Percentiles rank a stretch among this genome's conserved stretches.
phyloP scores from a whole-genome alignment of 306 rosid genomes.

The Carpinus fangiana region DNA sequence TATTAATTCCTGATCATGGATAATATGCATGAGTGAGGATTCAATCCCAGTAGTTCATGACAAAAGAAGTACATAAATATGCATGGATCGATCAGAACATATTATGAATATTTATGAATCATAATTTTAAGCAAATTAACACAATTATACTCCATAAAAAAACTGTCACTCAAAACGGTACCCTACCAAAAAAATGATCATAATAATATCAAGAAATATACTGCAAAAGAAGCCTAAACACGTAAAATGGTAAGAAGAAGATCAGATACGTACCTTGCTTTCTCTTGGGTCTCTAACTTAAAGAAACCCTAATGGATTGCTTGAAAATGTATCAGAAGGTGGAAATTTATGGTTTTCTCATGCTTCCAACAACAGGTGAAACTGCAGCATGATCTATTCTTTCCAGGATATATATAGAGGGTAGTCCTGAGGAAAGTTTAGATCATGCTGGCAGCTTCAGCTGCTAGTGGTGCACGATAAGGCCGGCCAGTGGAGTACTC shows the following conservation, averaged over 20 bases:
- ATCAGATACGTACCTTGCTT: slow-evolving; percentile 3
- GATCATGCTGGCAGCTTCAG: slow-evolving; percentile 99
- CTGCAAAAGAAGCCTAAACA: neutral
- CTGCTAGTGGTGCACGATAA: slow-evolving; percentile 54
- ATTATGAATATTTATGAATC: too few species aligned
- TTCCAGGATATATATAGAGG: neutral
- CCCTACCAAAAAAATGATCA: neutral
- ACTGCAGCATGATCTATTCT: slow-evolving; percentile 72
- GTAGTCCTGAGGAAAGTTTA: slow-evolving; percentile 36
- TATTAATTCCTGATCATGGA: neutral
- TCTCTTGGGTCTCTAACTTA: neutral
- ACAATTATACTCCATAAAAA: neutral
- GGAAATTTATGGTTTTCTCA: slow-evolving; percentile 17
- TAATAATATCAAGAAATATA: neutral
- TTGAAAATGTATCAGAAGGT: neutral
- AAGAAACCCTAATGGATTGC: slow-evolving; percentile 23
- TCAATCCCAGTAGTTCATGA: neutral
- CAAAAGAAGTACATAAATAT: neutral
- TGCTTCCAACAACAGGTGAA: slow-evolving; percentile 80
- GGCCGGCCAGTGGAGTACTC: neutral
- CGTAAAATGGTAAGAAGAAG: neutral
- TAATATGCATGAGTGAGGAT: neutral
- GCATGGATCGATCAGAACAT: neutral
- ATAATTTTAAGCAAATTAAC: too few species aligned
- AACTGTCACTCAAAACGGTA: neutral